Evolutionary conservation across 2,329 filamentous ascomycete genomes (phyloP), one percentile per base, ranked within the genome.

Genomic region (Celoporthe dispersa): DNA sequence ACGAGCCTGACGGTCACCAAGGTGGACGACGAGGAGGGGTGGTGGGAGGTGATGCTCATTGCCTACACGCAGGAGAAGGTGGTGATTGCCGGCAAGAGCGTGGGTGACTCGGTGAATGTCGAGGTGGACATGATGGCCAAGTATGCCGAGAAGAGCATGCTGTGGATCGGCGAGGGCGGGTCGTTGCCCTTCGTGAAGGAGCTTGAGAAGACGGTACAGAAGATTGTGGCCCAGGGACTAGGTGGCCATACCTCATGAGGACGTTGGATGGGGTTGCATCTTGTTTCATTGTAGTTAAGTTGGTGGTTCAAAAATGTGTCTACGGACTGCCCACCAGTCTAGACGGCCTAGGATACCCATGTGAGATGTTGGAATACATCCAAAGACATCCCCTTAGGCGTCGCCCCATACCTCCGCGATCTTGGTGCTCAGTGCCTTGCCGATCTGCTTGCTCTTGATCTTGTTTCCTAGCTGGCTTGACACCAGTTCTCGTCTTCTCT

Each of bases 41-140:
- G 94, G 80, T 98, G 91, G 88, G 96, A 98, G 86, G 92, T 99
- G 64, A 99, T 99, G 96, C 85, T 99, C 72, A 98, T 99, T 79
- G 88, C 92, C 11, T 99, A 99, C 81, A 98, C 96, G 14, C 96
- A 98, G 83, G 93, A 95, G 81, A 92, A 92, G 80, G 91, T 99
- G 22, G 91, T 97, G 22, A 90, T 94, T 73, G 93, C 92, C 2
- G 84, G 84, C 66, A 98, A 98, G 87, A 85, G 87, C 80, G 82
- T 87, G 39, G 94, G 94, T 2, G 93, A 97, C 7, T 87, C 90
- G 64, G 93, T 97, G 72, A 98, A 98, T 77, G 88, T 98, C 48
- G 94, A 98, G 84, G 95, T 97, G 67, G 94, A 98, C 79, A 93
- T 97, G 84, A 86, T 91, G 82, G 89, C 88, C 66, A 95, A 95